Conservation (phyloP, 2,329 filamentous ascomycete species). For the Apiospora aurea region DNA sequence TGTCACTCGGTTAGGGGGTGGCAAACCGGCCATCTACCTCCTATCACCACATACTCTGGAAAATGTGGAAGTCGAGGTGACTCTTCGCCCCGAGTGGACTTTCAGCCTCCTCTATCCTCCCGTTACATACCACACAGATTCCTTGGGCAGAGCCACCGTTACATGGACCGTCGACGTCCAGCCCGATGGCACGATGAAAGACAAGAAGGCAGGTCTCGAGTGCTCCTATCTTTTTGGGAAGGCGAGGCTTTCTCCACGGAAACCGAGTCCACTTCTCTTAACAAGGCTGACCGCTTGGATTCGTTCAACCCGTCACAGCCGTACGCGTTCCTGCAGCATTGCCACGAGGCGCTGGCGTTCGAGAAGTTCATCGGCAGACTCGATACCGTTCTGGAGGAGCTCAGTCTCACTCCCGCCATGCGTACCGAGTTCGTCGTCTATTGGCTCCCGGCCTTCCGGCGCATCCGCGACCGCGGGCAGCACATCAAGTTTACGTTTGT, state of each 20-base stretch:
- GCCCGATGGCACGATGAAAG: background rate
- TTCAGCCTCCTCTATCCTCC: conserved; percentile 10
- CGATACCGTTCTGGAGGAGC: conserved; percentile 24
- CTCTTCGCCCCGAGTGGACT: background rate
- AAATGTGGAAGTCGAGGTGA: background rate
- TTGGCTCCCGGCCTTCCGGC: conserved; percentile 29
- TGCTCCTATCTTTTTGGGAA: conserved; percentile 16
- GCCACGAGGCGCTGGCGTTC: conserved; percentile 20
- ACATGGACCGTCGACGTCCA: background rate
- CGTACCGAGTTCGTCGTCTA: conserved; percentile 30
- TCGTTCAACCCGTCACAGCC: background rate
- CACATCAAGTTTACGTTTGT: conserved; percentile 27
- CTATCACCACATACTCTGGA: background rate
- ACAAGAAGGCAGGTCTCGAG: background rate
- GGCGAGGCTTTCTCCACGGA: background rate
- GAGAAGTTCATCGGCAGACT: conserved; percentile 26
- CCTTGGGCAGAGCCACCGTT: background rate
- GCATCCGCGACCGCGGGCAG: conserved; percentile 17
- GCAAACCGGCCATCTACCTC: background rate
- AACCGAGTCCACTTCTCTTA: background rate
- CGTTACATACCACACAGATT: background rate
- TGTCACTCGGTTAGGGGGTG: background rate
- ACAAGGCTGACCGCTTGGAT: background rate
- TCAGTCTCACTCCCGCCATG: conserved; percentile 29
- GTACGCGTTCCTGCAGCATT: background rate